Conservation (phyloP, 2,329 filamentous ascomycete species). For the Stemphylium vesicarium region DNA sequence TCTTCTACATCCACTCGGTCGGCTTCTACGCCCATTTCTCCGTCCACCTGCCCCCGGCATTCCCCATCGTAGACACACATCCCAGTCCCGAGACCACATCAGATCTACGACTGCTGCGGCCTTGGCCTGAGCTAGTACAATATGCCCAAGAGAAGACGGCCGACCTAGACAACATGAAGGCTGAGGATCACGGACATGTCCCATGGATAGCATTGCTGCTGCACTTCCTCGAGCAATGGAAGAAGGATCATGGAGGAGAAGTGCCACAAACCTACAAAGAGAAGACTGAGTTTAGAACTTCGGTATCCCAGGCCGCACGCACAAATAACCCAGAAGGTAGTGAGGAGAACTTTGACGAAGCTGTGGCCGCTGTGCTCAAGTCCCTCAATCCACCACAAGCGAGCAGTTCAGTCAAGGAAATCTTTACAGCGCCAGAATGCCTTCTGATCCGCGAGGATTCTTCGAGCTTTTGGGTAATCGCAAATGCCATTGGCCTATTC, state of each 20-base stretch:
- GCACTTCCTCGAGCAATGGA: constrained; percentile 84
- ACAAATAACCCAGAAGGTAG: constrained; percentile 79
- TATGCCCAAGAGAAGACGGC: constrained; percentile 72
- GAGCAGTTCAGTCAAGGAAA: constrained; percentile 72
- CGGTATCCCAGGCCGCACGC: constrained; percentile 71
- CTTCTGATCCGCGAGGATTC: constrained; percentile 54
- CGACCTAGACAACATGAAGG: constrained; percentile 71
- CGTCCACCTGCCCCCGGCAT: constrained; percentile 76
- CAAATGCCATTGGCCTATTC: constrained; percentile 78
- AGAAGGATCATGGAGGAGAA: constrained; percentile 69
- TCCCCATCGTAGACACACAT: constrained; percentile 94
- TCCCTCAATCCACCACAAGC: constrained; percentile 74
- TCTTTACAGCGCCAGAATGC: constrained; percentile 75
- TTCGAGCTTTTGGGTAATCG: constrained; percentile 87
- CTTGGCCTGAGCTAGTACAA: constrained; percentile 80
- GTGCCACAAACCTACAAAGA: constrained; percentile 79
- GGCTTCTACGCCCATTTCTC: constrained; percentile 93
- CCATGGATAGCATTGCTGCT: constrained; percentile 85
- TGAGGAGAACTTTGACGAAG: constrained; percentile 98
- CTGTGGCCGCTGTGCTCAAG: constrained; percentile 84
- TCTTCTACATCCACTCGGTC: constrained; percentile 84
- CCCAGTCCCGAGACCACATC: constrained; percentile 84
- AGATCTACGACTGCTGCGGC: constrained; percentile 81
- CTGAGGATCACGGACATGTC: constrained; percentile 88
- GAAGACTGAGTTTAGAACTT: constrained; percentile 79